Evolutionary conservation across 2,329 filamentous ascomycete species (phyloP), one percentile per base, ranked within the genome.

Genomic region (Myrmaecium sp.): DNA sequence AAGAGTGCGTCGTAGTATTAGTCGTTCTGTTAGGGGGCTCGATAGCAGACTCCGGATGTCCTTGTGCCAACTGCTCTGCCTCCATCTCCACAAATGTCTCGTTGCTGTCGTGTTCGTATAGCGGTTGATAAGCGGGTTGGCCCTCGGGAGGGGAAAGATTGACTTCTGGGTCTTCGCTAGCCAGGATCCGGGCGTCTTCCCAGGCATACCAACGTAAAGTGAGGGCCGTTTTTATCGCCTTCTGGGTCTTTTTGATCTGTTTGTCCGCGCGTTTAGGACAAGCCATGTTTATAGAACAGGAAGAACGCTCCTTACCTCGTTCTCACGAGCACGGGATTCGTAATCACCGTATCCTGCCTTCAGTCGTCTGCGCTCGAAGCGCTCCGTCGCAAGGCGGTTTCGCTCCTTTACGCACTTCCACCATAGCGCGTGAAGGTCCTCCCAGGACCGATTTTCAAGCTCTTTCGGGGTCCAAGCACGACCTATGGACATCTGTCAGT

Each of bases 331-430:
- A 12, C 62, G 54, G 22, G 66, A 60, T 56, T 92, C 80, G 23
- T 58, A 59, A 14, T 74, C 66, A 38, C 86, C 86, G 43, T 78
- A 89, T 15, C 75, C 72, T 25, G 80, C 62, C 36, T 74, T 62
- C 29, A 78, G 46, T 38, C 76, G 66, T 16, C 58, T 46, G 41
- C 80, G 65, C 58, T 92, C 82, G 30, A 63, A 52, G 28, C 63
- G 62, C 38, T 76, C 73, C 16, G 91, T 95, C n/a, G 71, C 64
- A 40, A 95, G 69, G 39, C 80, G 69, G 55, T 98, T 98, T 42
- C 79, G 65, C 58, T 98, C 89, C 57, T 80, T 83, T 33, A 77
- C 67, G 49, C 89, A 95, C 29, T 83, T 69, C 82, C 84, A 98
- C 83, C 86, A 98, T 44, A 98, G 63, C 34, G 64, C 62, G 53